phyloP scores from a whole-genome alignment of 805 yeast genomes.

The Starmerella floris region DNA sequence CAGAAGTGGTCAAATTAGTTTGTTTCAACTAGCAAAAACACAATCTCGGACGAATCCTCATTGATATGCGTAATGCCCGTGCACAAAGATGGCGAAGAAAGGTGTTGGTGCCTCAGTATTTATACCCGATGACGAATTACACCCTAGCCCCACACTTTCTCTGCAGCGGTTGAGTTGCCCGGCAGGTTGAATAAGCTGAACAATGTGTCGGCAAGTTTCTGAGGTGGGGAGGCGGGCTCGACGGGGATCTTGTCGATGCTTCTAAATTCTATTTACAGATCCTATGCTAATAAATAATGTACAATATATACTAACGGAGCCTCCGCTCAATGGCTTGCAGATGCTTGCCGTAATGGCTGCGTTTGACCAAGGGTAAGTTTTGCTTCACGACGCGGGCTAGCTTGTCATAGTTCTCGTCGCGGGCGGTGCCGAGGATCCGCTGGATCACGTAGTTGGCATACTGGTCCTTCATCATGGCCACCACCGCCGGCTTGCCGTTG shows the following conservation, averaged over 20 bases:
- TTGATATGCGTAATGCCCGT: conserved; percentile 99
- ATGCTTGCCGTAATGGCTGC: conserved; percentile 64
- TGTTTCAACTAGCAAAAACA: conserved; percentile 99
- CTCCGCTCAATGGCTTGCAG: conserved; percentile 66
- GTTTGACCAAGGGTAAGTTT: conserved; percentile 60
- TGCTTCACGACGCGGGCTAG: conserved; percentile 67
- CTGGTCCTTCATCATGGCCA: conserved; percentile 93
- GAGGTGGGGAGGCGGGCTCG: no score
- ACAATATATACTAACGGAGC: conserved; percentile 2
- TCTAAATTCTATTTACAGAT: no score
- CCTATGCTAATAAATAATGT: neutral
- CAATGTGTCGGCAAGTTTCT: no score
- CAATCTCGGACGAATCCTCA: conserved; percentile 99
- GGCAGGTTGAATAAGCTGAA: no score
- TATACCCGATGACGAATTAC: neutral
- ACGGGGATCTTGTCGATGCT: no score
- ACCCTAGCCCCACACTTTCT: no score
- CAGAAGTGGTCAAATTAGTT: conserved; percentile 81
- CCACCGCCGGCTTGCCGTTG: conserved; percentile 38
- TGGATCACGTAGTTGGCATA: conserved; percentile 96
- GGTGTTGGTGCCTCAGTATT: neutral
- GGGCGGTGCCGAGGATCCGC: conserved; percentile 73
- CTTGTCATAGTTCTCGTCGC: conserved; percentile 51
- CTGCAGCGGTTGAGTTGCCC: no score
- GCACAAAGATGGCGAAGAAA: conserved; percentile 79